Conservation (phyloP, 2,329 filamentous ascomycete species). For the Ophiostoma himal-ulmi region DNA sequence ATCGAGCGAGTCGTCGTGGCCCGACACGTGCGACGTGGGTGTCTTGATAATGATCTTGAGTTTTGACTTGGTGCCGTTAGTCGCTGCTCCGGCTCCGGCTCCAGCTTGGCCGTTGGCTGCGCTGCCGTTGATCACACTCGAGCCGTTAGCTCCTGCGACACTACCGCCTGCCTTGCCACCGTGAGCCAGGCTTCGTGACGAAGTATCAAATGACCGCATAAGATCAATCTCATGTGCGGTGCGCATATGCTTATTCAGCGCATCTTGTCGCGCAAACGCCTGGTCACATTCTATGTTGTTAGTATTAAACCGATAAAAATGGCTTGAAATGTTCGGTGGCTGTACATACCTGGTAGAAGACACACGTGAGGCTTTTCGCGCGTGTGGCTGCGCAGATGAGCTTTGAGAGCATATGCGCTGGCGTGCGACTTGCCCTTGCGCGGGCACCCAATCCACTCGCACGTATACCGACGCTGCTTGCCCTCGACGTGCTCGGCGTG, state of each 20-base stretch:
- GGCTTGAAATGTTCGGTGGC: background rate
- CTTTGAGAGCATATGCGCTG: conserved; percentile 90
- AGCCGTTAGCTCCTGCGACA: conserved; percentile 1
- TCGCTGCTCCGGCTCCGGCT: conserved; percentile 24
- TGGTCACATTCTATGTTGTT: conserved; percentile 79
- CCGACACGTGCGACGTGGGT: conserved; percentile 51
- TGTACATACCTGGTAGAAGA: conserved; percentile 72
- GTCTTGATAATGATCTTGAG: conserved; percentile 61
- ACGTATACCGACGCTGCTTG: conserved; percentile 94
- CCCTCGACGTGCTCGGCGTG: conserved; percentile 92
- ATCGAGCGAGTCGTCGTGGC: conserved; percentile 47
- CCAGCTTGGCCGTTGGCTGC: background rate
- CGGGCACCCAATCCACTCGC: conserved; percentile 88
- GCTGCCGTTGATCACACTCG: conserved; percentile 4
- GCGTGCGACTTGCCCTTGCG: conserved; percentile 88
- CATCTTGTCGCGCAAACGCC: conserved; percentile 92
- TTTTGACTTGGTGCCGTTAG: conserved; percentile 42
- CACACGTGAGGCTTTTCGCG: conserved; percentile 98
- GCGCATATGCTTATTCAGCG: conserved; percentile 95
- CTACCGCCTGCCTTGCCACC: conserved; percentile 27
- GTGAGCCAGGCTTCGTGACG: conserved; percentile 62
- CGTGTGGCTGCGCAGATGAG: conserved; percentile 96
- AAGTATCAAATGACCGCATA: conserved; percentile 69
- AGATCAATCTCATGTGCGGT: conserved; percentile 97
- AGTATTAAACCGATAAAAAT: conserved; percentile 19